Percentiles rank a stretch among this genome's conserved stretches.
Evolutionary conservation across 1,139 yeast genomes (phyloP).

Genomic region (Yamadazyma conglobata): DNA sequence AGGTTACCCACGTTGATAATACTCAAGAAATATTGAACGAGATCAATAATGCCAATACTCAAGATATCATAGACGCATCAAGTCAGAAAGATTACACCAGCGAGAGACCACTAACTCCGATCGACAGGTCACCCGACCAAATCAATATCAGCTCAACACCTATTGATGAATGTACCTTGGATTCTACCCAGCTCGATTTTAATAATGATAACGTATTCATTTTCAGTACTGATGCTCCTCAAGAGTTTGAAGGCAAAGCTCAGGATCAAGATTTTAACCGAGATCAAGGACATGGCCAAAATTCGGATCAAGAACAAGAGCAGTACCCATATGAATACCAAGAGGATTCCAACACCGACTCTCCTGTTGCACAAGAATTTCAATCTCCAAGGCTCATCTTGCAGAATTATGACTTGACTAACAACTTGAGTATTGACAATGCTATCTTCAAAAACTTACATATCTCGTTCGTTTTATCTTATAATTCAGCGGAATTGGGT

Average conservation of each 20-base stretch:
- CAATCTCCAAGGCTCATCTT: constrained; percentile 35
- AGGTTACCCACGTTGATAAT: constrained; percentile 25
- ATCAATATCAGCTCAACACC: constrained; percentile 4
- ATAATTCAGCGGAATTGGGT: constrained; percentile 62
- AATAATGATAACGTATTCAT: constrained; percentile 16
- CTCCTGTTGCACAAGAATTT: constrained; percentile 8
- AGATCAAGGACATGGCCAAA: too few species aligned
- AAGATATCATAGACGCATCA: constrained; percentile 32
- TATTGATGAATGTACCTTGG: constrained; percentile 5
- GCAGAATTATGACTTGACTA: constrained; percentile 34
- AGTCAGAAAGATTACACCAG: constrained; percentile 18
- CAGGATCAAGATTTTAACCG: too few species aligned
- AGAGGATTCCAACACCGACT: not conserved
- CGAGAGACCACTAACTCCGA: constrained; percentile 31
- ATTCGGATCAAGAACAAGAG: constrained; percentile 4
- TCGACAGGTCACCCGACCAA: constrained; percentile 1
- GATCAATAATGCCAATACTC: constrained; percentile 41
- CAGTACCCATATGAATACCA: constrained; percentile 4
- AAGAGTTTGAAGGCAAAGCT: too few species aligned
- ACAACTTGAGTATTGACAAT: constrained; percentile 31
- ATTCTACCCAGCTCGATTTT: constrained; percentile 7
- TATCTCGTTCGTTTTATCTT: constrained; percentile 76
- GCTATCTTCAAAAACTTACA: constrained; percentile 47
- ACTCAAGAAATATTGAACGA: constrained; percentile 40
- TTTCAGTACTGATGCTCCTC: constrained; percentile 16